Evolutionary conservation across 2,329 filamentous ascomycete genomes (phyloP), one percentile per base, ranked within the genome.

Genomic region (Magnaporthales sp.): DNA sequence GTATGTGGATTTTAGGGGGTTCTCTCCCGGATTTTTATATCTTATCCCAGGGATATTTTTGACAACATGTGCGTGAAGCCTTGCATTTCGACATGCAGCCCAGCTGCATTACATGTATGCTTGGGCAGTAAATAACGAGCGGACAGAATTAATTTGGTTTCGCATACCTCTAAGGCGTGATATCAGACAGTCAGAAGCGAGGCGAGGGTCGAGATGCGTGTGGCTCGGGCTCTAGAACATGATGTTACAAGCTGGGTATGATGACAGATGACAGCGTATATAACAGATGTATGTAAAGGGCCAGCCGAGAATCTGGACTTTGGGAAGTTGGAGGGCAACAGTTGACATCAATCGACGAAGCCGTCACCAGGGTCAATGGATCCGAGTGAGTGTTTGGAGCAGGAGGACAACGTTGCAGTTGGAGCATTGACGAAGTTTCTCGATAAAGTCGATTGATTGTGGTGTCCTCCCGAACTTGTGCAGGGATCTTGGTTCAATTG

Each of bases 391-490:
- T 11, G 15, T 29, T 56, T n/a, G 24, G 32, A 22, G 26, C 24
- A 27, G 63, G 32, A 64, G 63, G 63, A 64, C 63, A 64, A 26
- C 63, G 63, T 64, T 64, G 63, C 63, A 64, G 24, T 64, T 64
- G 24, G n/a, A 30, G 31, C 26, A 5, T 30, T 30, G 38, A 27
- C 26, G 56, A 60, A 60, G 22, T 27, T 60, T 60, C 56, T 60
- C 56, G 56, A 29, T 27, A 60, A 60, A 27, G 24, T 60, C 56
- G 24, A 27, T 26, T 60, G 56, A 51, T 51, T 51, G 38, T 51
- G 38, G 38, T 51, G 38, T 51, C 38, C 38, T 51, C 38, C 38
- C 38, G 38, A 51, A n/a, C 38, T 51, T 51, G 38, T 51, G 19
- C 38, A 51, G 38, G 38, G 38, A 51, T 51, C 38, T 51, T 51